Evolutionary conservation across 257 asterid genomes (phyloP).

Genomic region (Ocimum tenuiflorum): DNA sequence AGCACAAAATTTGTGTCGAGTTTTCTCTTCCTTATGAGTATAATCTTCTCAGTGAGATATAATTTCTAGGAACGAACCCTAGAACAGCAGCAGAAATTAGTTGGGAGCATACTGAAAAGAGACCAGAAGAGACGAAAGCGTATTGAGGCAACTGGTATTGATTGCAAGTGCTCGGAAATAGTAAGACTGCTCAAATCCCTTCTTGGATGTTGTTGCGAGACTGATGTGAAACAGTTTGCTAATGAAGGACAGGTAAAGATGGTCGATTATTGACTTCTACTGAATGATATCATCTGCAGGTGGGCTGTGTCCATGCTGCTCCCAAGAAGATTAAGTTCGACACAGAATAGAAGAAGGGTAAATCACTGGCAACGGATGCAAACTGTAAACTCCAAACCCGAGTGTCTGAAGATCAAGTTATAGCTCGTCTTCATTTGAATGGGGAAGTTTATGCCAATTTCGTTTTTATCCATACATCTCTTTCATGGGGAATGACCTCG

Average conservation of each 20-base stretch:
- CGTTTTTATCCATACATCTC: neutral
- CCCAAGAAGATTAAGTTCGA: conserved; percentile 79
- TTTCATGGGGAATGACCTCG: neutral
- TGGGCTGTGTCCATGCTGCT: conserved; percentile 44
- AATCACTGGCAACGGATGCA: neutral
- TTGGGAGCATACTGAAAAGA: conserved; percentile 49
- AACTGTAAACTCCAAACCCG: neutral
- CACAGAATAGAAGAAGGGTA: conserved; percentile 35
- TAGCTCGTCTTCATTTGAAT: neutral
- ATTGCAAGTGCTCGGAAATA: conserved; percentile 72
- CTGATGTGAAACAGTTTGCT: too few relatives aligned
- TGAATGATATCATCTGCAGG: conserved; percentile 32
- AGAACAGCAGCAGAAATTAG: conserved; percentile 59
- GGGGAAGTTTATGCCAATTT: conserved; percentile 5
- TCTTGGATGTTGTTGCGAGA: neutral
- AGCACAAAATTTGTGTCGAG: conserved; percentile 6
- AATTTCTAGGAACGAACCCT: conserved; percentile 58
- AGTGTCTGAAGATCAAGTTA: neutral
- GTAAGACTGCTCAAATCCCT: conserved; percentile 36
- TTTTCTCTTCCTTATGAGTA: neutral
- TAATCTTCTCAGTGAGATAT: neutral
- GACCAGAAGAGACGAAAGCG: conserved; percentile 63
- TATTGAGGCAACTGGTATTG: conserved; percentile 83
- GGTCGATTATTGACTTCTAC: neutral
- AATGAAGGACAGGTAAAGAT: too few relatives aligned